phyloP scores from a whole-genome alignment of 208 protist species.

The Leishmania arabica region DNA sequence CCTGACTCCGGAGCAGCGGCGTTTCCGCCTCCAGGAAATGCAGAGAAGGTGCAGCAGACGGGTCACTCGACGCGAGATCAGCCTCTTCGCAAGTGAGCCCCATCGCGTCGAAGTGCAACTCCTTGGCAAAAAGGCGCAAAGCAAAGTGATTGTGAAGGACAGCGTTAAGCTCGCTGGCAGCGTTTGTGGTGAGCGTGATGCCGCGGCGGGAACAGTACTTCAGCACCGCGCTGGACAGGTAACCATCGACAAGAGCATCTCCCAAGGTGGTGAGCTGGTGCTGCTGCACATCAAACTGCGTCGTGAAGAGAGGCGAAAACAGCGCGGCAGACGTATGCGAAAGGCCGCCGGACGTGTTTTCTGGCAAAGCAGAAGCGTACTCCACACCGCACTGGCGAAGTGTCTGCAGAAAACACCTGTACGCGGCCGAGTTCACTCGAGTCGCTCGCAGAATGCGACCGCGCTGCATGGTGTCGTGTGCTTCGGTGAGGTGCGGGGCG shows the following conservation, averaged over 20 bases:
- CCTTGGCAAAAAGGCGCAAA: constrained; percentile 71
- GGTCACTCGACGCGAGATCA: background rate
- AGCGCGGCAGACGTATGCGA: constrained; percentile 6
- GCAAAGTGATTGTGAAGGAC: constrained; percentile 86
- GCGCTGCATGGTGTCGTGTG: background rate
- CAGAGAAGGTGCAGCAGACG: constrained; percentile 15
- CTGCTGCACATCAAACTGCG: constrained; percentile 63
- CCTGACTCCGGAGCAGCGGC: constrained; percentile 31
- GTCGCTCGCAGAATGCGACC: background rate
- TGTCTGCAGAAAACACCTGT: constrained; percentile 22
- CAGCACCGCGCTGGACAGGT: constrained; percentile 52
- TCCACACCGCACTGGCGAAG: constrained; percentile 26
- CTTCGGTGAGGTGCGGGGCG: too few relatives aligned
- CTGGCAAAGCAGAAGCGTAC: constrained; percentile 11
- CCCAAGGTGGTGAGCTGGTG: constrained; percentile 83
- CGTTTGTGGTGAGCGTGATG: constrained; percentile 59
- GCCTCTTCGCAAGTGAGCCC: constrained; percentile 32
- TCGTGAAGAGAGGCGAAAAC: constrained; percentile 55
- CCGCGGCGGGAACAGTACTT: constrained; percentile 47
- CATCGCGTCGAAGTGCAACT: constrained; percentile 68
- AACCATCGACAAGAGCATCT: constrained; percentile 71
- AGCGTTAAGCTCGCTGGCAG: constrained; percentile 57
- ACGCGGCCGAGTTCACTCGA: constrained; percentile 13
- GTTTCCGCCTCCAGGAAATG: constrained; percentile 53
- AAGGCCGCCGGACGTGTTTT: constrained; percentile 14